These are phyloP conservation scores for Peronospora farinosa DNA, from an alignment of 352 stramenopile genomes.

Conservation along the genomic window DNA sequence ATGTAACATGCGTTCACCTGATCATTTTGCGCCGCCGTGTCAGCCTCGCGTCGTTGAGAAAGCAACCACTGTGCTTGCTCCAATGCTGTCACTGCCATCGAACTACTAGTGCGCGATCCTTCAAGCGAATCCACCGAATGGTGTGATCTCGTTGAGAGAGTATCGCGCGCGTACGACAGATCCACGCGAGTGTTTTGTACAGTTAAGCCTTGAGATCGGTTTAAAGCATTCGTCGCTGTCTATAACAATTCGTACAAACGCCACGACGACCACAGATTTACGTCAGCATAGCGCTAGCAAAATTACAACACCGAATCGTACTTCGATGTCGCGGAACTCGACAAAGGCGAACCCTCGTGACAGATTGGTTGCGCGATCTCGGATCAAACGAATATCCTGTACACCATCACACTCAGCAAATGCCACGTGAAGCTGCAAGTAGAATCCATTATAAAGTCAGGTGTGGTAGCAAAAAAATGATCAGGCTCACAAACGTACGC, in stretches of 20 bases:
- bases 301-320: conserved; percentile 18
- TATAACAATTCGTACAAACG: conserved; percentile 10
- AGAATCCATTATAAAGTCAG: background rate
- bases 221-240: conserved; percentile 33
- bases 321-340: conserved; percentile 64
- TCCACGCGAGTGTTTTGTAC: conserved; percentile 40
- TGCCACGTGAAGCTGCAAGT: conserved; percentile 59
- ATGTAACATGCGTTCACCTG: conserved; percentile 39
- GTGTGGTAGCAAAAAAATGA: background rate
- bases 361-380: conserved; percentile 55
- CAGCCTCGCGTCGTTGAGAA: conserved; percentile 40
- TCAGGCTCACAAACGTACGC: conserved; percentile 1
- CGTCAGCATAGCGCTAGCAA: conserved; percentile 3
- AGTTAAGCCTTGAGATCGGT: conserved; percentile 24
- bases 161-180: conserved; percentile 56
- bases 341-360: conserved; percentile 77
- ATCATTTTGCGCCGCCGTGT: conserved; percentile 29
- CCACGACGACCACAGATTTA: background rate
- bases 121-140: conserved; percentile 6
- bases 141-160: conserved; percentile 20
- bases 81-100: conserved; percentile 53
- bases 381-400: conserved; percentile 64
- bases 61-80: conserved; percentile 80
- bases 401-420: conserved; percentile 64
- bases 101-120: conserved; percentile 26